A percentile compares a stretch with the other conserved stretches of the same genome.
These are phyloP conservation scores for Phellopilus nigrolimitatus DNA, from an alignment of 1,284 basidiomycete genomes.

Conservation along the genomic window DNA sequence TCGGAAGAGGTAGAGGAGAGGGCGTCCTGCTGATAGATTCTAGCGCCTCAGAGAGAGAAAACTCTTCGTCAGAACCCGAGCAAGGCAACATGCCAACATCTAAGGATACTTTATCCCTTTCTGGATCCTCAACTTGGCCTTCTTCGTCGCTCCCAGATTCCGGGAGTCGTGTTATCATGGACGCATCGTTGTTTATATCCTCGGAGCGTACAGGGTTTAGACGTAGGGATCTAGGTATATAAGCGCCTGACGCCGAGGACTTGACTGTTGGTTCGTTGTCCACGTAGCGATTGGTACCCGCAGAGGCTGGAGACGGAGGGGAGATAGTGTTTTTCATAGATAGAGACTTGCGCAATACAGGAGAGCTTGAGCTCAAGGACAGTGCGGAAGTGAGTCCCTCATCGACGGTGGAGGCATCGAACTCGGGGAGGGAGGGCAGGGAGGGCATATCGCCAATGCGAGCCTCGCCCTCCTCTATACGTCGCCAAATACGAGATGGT, in stretches of 20 bases:
- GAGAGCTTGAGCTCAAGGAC: background rate
- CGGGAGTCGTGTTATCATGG: background rate
- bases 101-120: background rate
- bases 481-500: conserved; percentile 73
- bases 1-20: conserved; percentile 39
- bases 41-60: conserved; percentile 56
- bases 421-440: conserved; percentile 62
- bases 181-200: background rate
- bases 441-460: conserved; percentile 66
- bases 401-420: conserved; percentile 52
- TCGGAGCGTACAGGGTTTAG: background rate
- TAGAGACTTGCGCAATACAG: background rate
- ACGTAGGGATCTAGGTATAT: background rate
- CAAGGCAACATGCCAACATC: background rate
- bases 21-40: conserved; percentile 52
- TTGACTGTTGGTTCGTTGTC: conserved; percentile 27
- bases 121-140: background rate
- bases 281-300: conserved; percentile 35
- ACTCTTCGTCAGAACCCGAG: conserved; percentile 28
- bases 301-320: conserved; percentile 49
- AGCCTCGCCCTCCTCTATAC: conserved; percentile 61
- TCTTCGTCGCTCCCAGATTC: background rate
- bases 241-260: background rate
- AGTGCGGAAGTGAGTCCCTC: background rate
- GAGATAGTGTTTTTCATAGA: background rate